phyloP scores from a whole-genome alignment of 1,284 basidiomycete genomes.

The Ganoderma boninense region DNA sequence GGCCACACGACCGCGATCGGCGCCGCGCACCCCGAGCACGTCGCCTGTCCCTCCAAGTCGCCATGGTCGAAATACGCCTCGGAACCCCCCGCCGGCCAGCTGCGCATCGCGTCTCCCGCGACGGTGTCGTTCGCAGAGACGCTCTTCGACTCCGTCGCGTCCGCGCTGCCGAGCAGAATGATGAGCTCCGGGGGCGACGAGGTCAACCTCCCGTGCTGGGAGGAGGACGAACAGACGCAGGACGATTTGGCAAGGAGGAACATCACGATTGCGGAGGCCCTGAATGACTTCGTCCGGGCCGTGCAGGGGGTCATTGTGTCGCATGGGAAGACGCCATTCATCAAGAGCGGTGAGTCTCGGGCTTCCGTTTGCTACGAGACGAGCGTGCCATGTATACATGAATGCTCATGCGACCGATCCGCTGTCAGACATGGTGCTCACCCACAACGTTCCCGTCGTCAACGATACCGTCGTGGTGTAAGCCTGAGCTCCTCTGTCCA shows the following conservation, averaged over 20 bases:
- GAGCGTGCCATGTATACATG: no score
- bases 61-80: constrained; percentile 73
- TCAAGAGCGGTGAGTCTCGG: constrained; percentile 60
- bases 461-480: constrained; percentile 78
- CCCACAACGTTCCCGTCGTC: constrained; percentile 64
- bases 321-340: constrained; percentile 63
- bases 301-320: constrained; percentile 55
- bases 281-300: constrained; percentile 65
- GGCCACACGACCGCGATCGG: constrained; percentile 80
- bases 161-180: constrained; percentile 59
- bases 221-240: constrained; percentile 65
- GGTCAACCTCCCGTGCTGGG: constrained; percentile 75
- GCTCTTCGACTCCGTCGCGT: constrained; percentile 50
- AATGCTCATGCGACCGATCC: not conserved
- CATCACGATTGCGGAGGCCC: constrained; percentile 65
- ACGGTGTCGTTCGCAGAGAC: constrained; percentile 52
- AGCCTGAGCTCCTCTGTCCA: constrained; percentile 23
- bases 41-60: constrained; percentile 70
- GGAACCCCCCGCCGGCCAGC: constrained; percentile 84
- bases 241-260: constrained; percentile 54
- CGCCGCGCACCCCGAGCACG: constrained; percentile 69
- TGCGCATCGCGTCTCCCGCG: constrained; percentile 65
- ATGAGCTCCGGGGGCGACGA: constrained; percentile 87
- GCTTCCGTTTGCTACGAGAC: not conserved
- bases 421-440: constrained; percentile 68